Percentiles rank a stretch among this genome's conserved stretches.
Evolutionary conservation across 148 eudicot genomes (phyloP).

Genomic region (Dysphania ambrosioides): DNA sequence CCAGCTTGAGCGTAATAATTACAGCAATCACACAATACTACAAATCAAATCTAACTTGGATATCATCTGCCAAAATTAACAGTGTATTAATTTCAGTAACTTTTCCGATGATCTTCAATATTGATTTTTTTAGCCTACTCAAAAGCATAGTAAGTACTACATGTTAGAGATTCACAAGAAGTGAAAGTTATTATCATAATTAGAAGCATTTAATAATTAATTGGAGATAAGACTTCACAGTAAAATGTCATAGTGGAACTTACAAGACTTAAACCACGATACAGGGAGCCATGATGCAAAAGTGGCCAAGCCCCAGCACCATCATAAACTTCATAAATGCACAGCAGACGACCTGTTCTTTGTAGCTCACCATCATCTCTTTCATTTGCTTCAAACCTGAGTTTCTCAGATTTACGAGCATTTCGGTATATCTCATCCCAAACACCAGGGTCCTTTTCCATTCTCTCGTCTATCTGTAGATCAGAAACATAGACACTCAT

Average conservation of each 20-base stretch:
- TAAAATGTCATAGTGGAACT: constrained; percentile 30
- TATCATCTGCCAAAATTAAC: background rate
- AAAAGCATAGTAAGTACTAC: no score
- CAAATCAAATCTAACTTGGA: background rate
- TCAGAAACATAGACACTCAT: constrained; percentile 9
- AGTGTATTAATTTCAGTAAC: background rate
- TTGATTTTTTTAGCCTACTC: background rate
- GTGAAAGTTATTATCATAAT: no score
- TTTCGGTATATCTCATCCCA: constrained; percentile 90
- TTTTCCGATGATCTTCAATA: background rate
- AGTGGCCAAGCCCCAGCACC: constrained; percentile 96
- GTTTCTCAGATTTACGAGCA: constrained; percentile 90
- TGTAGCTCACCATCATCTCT: constrained; percentile 98
- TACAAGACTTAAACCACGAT: constrained; percentile 97
- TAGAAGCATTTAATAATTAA: background rate
- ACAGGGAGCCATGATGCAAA: constrained; percentile 91
- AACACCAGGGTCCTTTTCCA: constrained; percentile 70
- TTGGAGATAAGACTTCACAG: background rate
- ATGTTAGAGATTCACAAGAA: no score
- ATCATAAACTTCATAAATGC: constrained; percentile 86
- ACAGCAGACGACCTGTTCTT: constrained; percentile 76
- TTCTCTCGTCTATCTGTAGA: constrained; percentile 80
- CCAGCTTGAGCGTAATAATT: background rate
- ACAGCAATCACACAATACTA: background rate
- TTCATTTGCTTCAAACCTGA: constrained; percentile 76